Percentiles rank a stretch among this genome's conserved stretches.
These are phyloP conservation scores for Trichophyton rubrum DNA, from an alignment of 2,329 filamentous ascomycete species.

Conservation along the genomic window DNA sequence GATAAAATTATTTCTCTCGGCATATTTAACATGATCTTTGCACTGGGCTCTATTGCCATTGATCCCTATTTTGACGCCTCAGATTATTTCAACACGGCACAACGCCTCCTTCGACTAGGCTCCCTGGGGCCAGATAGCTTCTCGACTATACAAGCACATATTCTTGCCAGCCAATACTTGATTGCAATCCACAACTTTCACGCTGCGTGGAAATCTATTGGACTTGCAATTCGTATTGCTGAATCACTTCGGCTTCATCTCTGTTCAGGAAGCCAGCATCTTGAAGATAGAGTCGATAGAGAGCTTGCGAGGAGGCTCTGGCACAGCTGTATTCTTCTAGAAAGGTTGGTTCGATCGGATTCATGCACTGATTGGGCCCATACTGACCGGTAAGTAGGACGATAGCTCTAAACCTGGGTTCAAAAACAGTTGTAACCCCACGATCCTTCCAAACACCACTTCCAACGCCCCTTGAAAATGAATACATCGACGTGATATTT, in stretches of 20 bases:
- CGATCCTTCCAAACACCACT: slow-evolving; percentile 15
- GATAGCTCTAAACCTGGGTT: slow-evolving; percentile 16
- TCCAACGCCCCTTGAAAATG: slow-evolving; percentile 17
- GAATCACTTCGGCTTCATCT: slow-evolving; percentile 16
- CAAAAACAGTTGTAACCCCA: slow-evolving; percentile 12
- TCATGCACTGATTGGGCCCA: not conserved
- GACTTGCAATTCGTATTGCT: slow-evolving; percentile 15
- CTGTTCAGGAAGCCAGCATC: slow-evolving; percentile 13
- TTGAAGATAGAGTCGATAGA: slow-evolving; percentile 10
- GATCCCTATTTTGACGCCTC: slow-evolving; percentile 9
- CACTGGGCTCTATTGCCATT: slow-evolving; percentile 13
- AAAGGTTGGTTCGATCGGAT: slow-evolving; percentile 10
- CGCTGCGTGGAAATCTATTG: slow-evolving; percentile 17
- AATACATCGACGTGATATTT: slow-evolving; percentile 19
- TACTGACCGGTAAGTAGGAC: slow-evolving; percentile 11
- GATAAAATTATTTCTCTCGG: slow-evolving; percentile 13
- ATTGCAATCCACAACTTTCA: slow-evolving; percentile 15
- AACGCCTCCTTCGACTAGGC: slow-evolving; percentile 12
- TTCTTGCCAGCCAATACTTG: slow-evolving; percentile 18
- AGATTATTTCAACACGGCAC: slow-evolving; percentile 14
- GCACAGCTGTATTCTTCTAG: slow-evolving; percentile 18
- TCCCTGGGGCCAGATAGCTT: slow-evolving; percentile 10
- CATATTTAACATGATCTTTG: slow-evolving; percentile 16
- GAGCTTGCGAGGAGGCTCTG: slow-evolving; percentile 18
- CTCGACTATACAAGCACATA: slow-evolving; percentile 15